Evolutionary conservation across 257 asterid genomes (phyloP).

Genomic region (Echium plantagineum): DNA sequence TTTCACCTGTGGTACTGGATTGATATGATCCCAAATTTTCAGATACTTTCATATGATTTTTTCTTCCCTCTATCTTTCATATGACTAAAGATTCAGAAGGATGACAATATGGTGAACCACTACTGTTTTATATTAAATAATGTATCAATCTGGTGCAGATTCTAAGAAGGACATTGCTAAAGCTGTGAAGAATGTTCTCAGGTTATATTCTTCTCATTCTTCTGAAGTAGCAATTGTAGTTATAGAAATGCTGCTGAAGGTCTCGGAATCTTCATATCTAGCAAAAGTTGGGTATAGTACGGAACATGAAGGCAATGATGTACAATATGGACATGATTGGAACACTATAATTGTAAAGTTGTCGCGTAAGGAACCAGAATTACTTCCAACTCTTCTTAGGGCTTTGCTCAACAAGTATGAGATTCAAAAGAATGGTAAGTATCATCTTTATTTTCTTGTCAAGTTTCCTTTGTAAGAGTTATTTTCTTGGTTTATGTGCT

Average conservation of each 20-base stretch:
- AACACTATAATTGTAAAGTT: constrained; percentile 53
- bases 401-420: constrained; percentile 64
- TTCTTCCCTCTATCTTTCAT: no score
- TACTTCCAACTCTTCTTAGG: constrained; percentile 43
- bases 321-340: constrained; percentile 44
- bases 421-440: constrained; percentile 18
- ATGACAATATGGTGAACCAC: no score
- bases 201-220: constrained; percentile 62
- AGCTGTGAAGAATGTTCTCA: constrained; percentile 44
- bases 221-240: constrained; percentile 56
- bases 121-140: no score
- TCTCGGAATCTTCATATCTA: constrained; percentile 32
- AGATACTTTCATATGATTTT: not conserved
- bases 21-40: no score
- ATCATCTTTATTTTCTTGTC: not conserved
- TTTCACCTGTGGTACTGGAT: no score
- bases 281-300: constrained; percentile 22
- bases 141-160: constrained; percentile 31
- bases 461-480: no score
- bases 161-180: constrained; percentile 51
- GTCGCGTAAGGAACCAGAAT: constrained; percentile 60
- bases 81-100: no score
- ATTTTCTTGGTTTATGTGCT: no score
- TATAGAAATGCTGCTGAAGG: constrained; percentile 56
- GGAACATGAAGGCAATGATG: constrained; percentile 13